Conservation (phyloP, 352 stramenopile species). For the Lagenidium sp. region DNA sequence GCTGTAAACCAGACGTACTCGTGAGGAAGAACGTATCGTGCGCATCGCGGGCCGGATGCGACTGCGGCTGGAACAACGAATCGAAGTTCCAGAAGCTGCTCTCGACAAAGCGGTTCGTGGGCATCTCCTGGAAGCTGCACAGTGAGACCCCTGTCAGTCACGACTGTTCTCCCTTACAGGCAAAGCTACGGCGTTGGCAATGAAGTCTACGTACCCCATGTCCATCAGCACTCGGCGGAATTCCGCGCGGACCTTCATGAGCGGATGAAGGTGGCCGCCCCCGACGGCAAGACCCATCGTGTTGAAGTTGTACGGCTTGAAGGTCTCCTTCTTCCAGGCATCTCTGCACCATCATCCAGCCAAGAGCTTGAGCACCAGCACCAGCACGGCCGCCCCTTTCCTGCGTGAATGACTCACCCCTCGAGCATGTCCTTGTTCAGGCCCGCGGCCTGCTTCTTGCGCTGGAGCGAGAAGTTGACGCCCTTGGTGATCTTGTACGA, state of each 20-base stretch:
- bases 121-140: constrained; percentile 97
- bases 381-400: no score
- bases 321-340: constrained; percentile 93
- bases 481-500: constrained; percentile 94
- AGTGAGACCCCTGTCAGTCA: background rate
- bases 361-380: no score
- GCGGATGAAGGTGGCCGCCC: constrained; percentile 96
- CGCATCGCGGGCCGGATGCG: constrained; percentile 96
- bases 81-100: constrained; percentile 99
- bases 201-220: constrained; percentile 86
- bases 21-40: constrained; percentile 99
- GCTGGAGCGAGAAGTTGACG: constrained; percentile 87
- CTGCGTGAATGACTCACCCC: no score
- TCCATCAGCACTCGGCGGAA: constrained; percentile 99
- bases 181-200: no score
- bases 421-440: constrained; percentile 99
- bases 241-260: constrained; percentile 97
- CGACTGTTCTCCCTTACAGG: no score
- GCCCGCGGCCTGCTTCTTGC: constrained; percentile 95
- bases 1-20: no score
- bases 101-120: constrained; percentile 99
- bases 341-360: no score
- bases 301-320: constrained; percentile 99
- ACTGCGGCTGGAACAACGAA: constrained; percentile 99
- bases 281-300: constrained; percentile 91